Evolutionary conservation across 257 asterid species (phyloP).

Genomic region (Galeopsis tetrahit): DNA sequence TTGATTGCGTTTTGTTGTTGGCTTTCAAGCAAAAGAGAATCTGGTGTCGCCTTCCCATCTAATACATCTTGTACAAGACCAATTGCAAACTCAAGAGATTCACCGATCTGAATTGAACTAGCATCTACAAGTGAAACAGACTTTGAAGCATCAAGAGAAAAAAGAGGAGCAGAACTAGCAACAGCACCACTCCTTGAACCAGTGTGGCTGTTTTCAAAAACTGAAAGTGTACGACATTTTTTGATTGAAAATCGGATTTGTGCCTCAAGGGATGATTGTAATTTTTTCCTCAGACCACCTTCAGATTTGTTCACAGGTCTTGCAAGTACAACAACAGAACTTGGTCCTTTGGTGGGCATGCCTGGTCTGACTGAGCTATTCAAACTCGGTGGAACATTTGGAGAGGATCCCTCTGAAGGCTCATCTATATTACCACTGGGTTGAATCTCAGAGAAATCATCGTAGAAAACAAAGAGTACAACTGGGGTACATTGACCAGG

Average conservation of each 20-base stretch:
- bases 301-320: conserved; percentile 74
- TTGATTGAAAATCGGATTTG: conserved; percentile 91
- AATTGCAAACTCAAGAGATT: conserved; percentile 85
- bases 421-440: conserved; percentile 56
- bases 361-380: conserved; percentile 55
- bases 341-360: conserved; percentile 66
- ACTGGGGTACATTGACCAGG: conserved; percentile 98
- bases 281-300: conserved; percentile 72
- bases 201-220: conserved; percentile 63
- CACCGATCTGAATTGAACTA: conserved; percentile 62
- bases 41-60: conserved; percentile 86
- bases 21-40: conserved; percentile 85
- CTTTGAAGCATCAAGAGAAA: conserved; percentile 85
- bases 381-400: conserved; percentile 46
- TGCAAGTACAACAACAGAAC: conserved; percentile 81
- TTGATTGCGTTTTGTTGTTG: conserved; percentile 58
- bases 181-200: conserved; percentile 63
- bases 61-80: conserved; percentile 75
- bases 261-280: conserved; percentile 96
- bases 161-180: conserved; percentile 64
- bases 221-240: conserved; percentile 85
- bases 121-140: conserved; percentile 78
- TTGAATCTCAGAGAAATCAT: conserved; percentile 69
- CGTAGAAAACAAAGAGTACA: conserved; percentile 79
- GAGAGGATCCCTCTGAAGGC: conserved; percentile 53